Conservation (phyloP, 768 basidiomycete species). For the Podaxis sp. region DNA sequence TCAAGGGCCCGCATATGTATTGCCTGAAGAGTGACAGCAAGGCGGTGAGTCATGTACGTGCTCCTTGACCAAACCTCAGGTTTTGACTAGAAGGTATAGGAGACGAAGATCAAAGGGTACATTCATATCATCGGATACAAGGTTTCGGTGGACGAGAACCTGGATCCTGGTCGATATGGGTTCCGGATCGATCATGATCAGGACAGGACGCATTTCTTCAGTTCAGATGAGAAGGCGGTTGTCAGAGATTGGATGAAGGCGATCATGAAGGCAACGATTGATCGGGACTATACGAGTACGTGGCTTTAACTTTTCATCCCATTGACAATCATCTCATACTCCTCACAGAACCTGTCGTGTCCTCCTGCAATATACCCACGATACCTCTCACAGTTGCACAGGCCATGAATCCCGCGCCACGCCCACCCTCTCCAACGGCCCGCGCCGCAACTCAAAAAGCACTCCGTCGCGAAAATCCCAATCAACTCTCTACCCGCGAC, state of each 20-base stretch:
- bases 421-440: conserved; percentile 89
- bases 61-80: not conserved
- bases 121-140: conserved; percentile 90
- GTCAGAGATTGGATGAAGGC: conserved; percentile 99
- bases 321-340: conserved; percentile 4
- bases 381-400: conserved; percentile 94
- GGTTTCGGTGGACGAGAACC: conserved; percentile 88
- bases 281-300: conserved; percentile 87
- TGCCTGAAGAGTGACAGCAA: conserved; percentile 75
- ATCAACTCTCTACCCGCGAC: conserved; percentile 77
- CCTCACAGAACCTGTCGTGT: conserved; percentile 80
- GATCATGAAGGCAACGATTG: conserved; percentile 98
- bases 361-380: conserved; percentile 95
- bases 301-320: conserved; percentile 14
- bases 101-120: conserved; percentile 95
- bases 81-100: conserved; percentile 41
- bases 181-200: conserved; percentile 91
- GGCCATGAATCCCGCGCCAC: conserved; percentile 92
- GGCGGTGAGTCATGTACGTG: conserved; percentile 38
- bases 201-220: conserved; percentile 88
- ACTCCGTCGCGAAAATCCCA: conserved; percentile 79
- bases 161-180: conserved; percentile 90
- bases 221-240: conserved; percentile 79
- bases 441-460: conserved; percentile 88
- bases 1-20: conserved; percentile 92